Evolutionary conservation across 73 alveolate species (phyloP).

Genomic region (Paramecium bursaria): DNA sequence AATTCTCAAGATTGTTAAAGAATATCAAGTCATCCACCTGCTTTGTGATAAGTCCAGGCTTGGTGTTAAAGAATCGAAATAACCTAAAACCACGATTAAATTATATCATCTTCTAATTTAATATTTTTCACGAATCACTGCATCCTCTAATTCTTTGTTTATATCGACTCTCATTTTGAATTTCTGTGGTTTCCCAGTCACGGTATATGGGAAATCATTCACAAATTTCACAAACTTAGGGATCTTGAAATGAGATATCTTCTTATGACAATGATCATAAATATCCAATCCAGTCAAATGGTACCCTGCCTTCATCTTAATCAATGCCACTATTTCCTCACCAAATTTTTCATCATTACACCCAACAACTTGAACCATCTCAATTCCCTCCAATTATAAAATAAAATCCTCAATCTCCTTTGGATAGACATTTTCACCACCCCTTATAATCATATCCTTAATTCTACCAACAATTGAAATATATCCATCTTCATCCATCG

Average conservation of each 20-base stretch:
- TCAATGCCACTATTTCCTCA: slow-evolving; percentile 87
- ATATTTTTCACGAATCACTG: slow-evolving; percentile 44
- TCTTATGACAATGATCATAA: slow-evolving; percentile 71
- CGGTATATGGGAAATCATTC: slow-evolving; percentile 78
- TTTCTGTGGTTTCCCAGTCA: slow-evolving; percentile 88
- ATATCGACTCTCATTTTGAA: slow-evolving; percentile 77
- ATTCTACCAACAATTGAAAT: slow-evolving; percentile 84
- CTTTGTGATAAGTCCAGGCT: no score
- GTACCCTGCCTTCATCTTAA: slow-evolving; percentile 69
- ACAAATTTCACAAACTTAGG: slow-evolving; percentile 79
- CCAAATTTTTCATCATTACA: slow-evolving; percentile 82
- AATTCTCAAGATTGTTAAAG: no score
- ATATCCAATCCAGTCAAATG: slow-evolving; percentile 54
- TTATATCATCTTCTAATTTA: slow-evolving; percentile 27
- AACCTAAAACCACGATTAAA: no score
- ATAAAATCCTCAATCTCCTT: slow-evolving; percentile 83
- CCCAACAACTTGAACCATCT: slow-evolving; percentile 83
- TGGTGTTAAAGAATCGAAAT: no score
- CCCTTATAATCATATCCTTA: slow-evolving; percentile 89
- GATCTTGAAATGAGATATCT: slow-evolving; percentile 80
- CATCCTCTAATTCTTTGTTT: slow-evolving; percentile 64
- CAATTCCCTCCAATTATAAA: slow-evolving; percentile 72
- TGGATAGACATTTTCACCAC: slow-evolving; percentile 93
- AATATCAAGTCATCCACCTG: no score
- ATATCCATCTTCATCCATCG: slow-evolving; percentile 83